phyloP scores from a whole-genome alignment of 345 rosid species.

The Pistacia atlantica region DNA sequence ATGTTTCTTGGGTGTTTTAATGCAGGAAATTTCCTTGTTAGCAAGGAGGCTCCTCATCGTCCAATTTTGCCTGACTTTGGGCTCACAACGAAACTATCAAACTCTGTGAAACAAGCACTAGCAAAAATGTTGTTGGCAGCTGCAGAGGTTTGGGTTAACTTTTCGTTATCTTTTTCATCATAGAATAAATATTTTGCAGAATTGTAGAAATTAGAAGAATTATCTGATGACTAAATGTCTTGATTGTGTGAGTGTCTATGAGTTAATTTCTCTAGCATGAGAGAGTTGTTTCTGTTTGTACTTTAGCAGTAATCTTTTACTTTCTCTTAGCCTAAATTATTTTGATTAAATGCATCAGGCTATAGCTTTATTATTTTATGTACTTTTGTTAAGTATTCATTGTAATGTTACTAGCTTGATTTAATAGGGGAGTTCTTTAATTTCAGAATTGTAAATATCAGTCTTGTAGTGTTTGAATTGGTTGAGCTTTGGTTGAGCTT shows the following conservation, averaged over 20 bases:
- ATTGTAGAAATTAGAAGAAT: conserved; percentile 10
- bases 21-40: too few relatives aligned
- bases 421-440: not conserved
- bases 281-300: not conserved
- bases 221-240: not conserved
- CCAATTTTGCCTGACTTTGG: too few relatives aligned
- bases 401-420: not conserved
- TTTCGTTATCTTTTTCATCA: too few relatives aligned
- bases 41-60: too few relatives aligned
- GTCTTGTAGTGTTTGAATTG: too few relatives aligned
- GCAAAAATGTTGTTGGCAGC: too few relatives aligned
- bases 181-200: not conserved
- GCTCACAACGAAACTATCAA: too few relatives aligned
- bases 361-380: not conserved
- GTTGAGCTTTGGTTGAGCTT: too few relatives aligned
- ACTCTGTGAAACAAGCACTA: too few relatives aligned
- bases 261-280: not conserved
- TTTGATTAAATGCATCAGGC: not conserved
- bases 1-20: too few relatives aligned
- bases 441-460: too few relatives aligned
- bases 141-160: too few relatives aligned
- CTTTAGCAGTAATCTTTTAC: not conserved
- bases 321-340: not conserved
- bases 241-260: not conserved
- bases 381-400: not conserved